Evolutionary conservation across 306 rosid species (phyloP), one percentile per base, ranked within the genome.

Genomic region (Lotus japonicus): DNA sequence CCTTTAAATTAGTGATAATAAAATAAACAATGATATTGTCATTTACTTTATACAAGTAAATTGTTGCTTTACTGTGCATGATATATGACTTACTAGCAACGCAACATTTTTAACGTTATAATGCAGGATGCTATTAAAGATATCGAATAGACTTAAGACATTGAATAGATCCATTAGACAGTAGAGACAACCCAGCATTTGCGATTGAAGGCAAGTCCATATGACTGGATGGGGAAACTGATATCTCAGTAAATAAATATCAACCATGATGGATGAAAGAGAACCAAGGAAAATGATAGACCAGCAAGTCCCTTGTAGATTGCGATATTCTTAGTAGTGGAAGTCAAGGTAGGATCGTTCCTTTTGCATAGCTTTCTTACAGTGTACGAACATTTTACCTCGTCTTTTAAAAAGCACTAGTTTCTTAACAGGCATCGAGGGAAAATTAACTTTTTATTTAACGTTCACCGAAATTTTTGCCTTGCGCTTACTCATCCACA

Each of bases 61-160:
- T 21, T 31, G 52, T 56, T 58, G 57, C 63, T 60, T 61, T 50
- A 19, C 11, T 18, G 8, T n/a, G n/a, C n/a, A n/a, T n/a, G n/a
- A n/a, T n/a, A n/a, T n/a, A n/a, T n/a, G n/a, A 44, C 43, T 52
- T 6, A 4, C 67, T 11, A 13, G 52, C 50, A 61, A 3, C 31
- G 2, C 31, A 26, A 43, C 14, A 10, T 57, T 66, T 28, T 45
- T 31, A 42, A 43, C 49, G 50, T 39, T 59, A 23, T 6, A 48
- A 58, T 78, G 83, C 83, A 82, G 86, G 87, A 82, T 62, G 86
- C 86, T 42, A 18, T 82, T 13, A 82, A 82, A 68, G 86, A 82
- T 63, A 71, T 82, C 5, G 81, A 77, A 36, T 71, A 83, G 75
- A 53, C n/a, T n/a, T n/a, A 82, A 68, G 86, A 82, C 67, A 71